These are phyloP conservation scores for Ogataea saltuana DNA, from an alignment of 805 yeast genomes.

Conservation along the genomic window DNA sequence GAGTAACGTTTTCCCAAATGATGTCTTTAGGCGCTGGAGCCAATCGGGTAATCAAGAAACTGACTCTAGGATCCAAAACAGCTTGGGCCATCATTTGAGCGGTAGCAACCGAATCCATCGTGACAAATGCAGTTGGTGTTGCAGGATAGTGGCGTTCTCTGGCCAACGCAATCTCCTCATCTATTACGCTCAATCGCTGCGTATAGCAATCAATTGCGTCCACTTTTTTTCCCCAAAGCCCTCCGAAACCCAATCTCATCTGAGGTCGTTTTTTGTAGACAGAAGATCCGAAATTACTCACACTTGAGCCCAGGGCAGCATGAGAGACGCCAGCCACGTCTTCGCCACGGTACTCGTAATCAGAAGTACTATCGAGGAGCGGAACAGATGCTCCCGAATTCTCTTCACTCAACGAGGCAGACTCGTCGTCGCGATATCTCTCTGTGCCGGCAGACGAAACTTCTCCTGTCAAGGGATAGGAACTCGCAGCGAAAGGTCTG, in stretches of 20 bases:
- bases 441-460: constrained; percentile 5
- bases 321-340: constrained; percentile 8
- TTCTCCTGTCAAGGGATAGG: constrained; percentile 27
- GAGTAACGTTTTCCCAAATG: constrained; percentile 86
- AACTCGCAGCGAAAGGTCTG: constrained; percentile 29
- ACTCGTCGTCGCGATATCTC: constrained; percentile 24
- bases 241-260: constrained; percentile 58
- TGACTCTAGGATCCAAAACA: constrained; percentile 84
- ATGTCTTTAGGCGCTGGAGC: constrained; percentile 98
- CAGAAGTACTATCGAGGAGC: constrained; percentile 19
- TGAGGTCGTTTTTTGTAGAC: constrained; percentile 54
- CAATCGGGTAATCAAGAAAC: constrained; percentile 73
- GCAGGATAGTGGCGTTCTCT: constrained; percentile 72
- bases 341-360: constrained; percentile 26
- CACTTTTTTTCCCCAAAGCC: constrained; percentile 64
- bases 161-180: constrained; percentile 65
- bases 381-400: not conserved
- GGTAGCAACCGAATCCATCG: constrained; percentile 92
- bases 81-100: constrained; percentile 98
- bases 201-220: constrained; percentile 84
- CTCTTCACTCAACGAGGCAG: not conserved
- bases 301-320: not conserved
- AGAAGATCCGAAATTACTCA: constrained; percentile 17
- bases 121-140: constrained; percentile 88
- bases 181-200: constrained; percentile 65